A percentile compares a stretch with the other conserved stretches of the same genome.
Evolutionary conservation across 495 filamentous ascomycete species (phyloP).

Genomic region (Podospora pseudoanserina): DNA sequence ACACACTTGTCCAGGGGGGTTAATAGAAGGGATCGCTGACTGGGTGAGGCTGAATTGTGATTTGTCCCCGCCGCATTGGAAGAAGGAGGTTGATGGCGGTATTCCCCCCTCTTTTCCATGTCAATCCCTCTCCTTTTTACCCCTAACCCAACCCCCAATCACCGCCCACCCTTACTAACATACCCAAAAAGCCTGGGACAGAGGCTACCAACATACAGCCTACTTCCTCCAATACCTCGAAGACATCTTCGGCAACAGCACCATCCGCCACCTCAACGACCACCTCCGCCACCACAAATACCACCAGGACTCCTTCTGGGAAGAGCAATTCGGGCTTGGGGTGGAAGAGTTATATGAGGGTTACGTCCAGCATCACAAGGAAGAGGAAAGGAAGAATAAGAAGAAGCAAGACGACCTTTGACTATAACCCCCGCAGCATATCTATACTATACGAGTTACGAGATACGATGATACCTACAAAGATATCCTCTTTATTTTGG

Average conservation of each 20-base stretch:
- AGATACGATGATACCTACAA: too few species aligned
- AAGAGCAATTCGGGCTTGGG: conserved; percentile 56
- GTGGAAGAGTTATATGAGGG: conserved; percentile 71
- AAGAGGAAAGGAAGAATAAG: conserved; percentile 14
- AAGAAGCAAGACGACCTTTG: background rate
- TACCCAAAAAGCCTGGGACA: conserved; percentile 64
- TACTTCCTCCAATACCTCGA: conserved; percentile 84
- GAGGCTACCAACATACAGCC: conserved; percentile 86
- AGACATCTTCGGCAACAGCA: conserved; percentile 61
- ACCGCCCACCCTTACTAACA: too few species aligned
- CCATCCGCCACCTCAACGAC: conserved; percentile 71
- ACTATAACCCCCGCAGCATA: background rate
- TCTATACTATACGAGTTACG: too few species aligned
- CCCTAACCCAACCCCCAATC: too few species aligned
- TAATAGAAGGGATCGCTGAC: conserved; percentile 92
- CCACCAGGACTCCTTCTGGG: conserved; percentile 66
- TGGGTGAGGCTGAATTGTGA: conserved; percentile 79
- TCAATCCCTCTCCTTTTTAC: too few species aligned
- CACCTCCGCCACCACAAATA: conserved; percentile 57
- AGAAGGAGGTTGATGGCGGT: conserved; percentile 39
- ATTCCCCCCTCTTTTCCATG: background rate
- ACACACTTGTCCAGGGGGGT: conserved; percentile 63
- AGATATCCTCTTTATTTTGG: too few species aligned
- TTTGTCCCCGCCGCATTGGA: conserved; percentile 83
- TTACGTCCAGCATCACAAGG: conserved; percentile 45